Percentiles rank a stretch among this genome's conserved stretches.
Conservation (phyloP, 2,329 filamentous ascomycete species). For the Ceratocystis colombiana region DNA sequence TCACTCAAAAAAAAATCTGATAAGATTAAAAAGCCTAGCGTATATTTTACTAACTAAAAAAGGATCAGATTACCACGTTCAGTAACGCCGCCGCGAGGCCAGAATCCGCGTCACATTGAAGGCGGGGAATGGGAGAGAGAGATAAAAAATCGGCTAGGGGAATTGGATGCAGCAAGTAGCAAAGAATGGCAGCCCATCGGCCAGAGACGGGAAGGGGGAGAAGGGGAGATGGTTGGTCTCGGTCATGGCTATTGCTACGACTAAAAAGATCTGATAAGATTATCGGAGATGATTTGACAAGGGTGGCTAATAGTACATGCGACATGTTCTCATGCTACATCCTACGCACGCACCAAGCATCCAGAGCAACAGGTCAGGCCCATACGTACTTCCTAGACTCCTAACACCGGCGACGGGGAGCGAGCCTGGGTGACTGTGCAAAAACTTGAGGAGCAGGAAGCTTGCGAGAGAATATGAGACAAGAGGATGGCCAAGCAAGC, state of each 20-base stretch:
- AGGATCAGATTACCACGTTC: constrained; percentile 10
- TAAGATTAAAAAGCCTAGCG: constrained; percentile 14
- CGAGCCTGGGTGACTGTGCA: neutral
- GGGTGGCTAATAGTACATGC: too few species aligned
- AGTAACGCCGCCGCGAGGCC: constrained; percentile 11
- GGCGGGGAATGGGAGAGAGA: neutral
- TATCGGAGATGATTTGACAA: neutral
- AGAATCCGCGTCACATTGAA: neutral
- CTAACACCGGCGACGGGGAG: neutral
- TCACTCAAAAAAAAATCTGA: constrained; percentile 8
- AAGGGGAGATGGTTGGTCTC: neutral
- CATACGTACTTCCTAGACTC: neutral
- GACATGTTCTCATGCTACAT: too few species aligned
- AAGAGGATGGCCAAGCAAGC: constrained; percentile 7
- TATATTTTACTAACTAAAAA: constrained; percentile 5
- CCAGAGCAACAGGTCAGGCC: neutral
- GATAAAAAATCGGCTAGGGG: neutral
- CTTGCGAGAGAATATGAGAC: neutral
- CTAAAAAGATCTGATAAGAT: constrained; percentile 11
- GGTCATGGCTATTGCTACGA: neutral
- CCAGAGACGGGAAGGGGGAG: neutral
- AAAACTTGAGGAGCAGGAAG: neutral
- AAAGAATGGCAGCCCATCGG: neutral
- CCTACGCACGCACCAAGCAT: neutral
- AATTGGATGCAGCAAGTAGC: neutral